Evolutionary conservation across 1,284 basidiomycete species (phyloP).

Genomic region (Sporisorium reilianum): DNA sequence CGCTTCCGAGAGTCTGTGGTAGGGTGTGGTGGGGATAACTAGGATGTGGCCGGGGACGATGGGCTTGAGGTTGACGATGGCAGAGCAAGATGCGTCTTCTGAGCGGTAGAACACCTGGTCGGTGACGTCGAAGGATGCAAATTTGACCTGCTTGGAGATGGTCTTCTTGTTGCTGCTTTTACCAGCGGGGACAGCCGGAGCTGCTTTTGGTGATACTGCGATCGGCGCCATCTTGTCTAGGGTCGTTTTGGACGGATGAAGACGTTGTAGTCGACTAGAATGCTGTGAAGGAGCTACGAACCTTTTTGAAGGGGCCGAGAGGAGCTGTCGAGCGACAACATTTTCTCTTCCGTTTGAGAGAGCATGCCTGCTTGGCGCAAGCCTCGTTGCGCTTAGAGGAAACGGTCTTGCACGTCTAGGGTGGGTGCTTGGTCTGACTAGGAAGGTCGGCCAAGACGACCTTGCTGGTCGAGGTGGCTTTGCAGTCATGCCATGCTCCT

Average conservation of each 20-base stretch:
- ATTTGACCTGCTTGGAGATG: constrained; percentile 20
- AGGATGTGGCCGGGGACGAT: constrained; percentile 66
- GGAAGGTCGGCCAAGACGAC: constrained; percentile 43
- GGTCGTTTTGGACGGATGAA: constrained; percentile 3
- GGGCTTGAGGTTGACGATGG: constrained; percentile 68
- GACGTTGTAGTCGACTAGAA: constrained; percentile 32
- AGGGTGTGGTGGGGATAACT: constrained; percentile 58
- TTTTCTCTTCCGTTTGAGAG: background rate
- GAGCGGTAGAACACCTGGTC: constrained; percentile 55
- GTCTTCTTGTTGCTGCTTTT: background rate
- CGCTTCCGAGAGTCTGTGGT: constrained; percentile 54
- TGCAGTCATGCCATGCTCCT: constrained; percentile 14
- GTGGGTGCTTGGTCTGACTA: constrained; percentile 20
- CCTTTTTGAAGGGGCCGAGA: constrained; percentile 25
- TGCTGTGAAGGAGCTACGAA: constrained; percentile 19
- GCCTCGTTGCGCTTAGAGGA: background rate
- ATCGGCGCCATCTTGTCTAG: constrained; percentile 35
- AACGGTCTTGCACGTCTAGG: constrained; percentile 3
- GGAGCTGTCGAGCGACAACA: constrained; percentile 14
- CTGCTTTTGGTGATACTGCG: constrained; percentile 39
- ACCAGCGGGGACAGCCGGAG: constrained; percentile 19
- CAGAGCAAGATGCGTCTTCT: constrained; percentile 23
- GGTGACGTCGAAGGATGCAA: constrained; percentile 54
- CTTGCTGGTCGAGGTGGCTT: constrained; percentile 29
- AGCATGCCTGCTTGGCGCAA: background rate